Percentiles rank a stretch among this genome's conserved stretches.
phyloP scores from a whole-genome alignment of 1,284 basidiomycete genomes.

The Tylopilus orsonianus region DNA sequence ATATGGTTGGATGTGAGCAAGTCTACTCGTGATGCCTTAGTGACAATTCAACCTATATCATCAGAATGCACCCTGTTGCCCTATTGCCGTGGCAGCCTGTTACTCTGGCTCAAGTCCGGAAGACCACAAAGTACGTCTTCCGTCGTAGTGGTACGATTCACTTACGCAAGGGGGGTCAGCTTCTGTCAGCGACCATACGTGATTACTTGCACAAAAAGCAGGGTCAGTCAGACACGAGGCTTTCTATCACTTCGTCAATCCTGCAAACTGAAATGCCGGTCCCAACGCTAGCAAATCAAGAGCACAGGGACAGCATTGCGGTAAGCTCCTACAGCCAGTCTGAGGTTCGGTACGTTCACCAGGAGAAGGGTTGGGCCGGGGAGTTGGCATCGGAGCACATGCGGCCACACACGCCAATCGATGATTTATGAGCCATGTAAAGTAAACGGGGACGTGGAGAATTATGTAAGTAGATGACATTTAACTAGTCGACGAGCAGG shows the following conservation, averaged over 20 bases:
- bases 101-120: slow-evolving; percentile 81
- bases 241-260: slow-evolving; percentile 29
- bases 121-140: slow-evolving; percentile 64
- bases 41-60: slow-evolving; percentile 4
- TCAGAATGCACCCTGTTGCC: slow-evolving; percentile 78
- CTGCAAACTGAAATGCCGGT: slow-evolving; percentile 34
- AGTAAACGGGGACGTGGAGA: slow-evolving; percentile 5
- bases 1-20: slow-evolving; percentile 73
- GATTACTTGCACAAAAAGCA: slow-evolving; percentile 68
- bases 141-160: not conserved
- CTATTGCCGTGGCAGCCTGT: slow-evolving; percentile 74
- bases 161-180: slow-evolving; percentile 38
- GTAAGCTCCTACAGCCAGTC: slow-evolving; percentile 34
- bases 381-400: slow-evolving; percentile 29
- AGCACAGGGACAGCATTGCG: slow-evolving; percentile 32
- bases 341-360: slow-evolving; percentile 34
- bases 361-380: slow-evolving; percentile 31
- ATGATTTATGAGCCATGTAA: slow-evolving; percentile 29
- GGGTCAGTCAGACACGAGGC: slow-evolving; percentile 33
- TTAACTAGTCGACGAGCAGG: slow-evolving; percentile 3
- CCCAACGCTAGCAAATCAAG: slow-evolving; percentile 33
- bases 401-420: slow-evolving; percentile 31
- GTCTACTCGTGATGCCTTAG: not conserved
- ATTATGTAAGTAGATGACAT: slow-evolving; percentile 1
- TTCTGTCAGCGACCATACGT: slow-evolving; percentile 62